Evolutionary conservation across 495 filamentous ascomycete genomes (phyloP).

Genomic region (Penicillium odoratum): DNA sequence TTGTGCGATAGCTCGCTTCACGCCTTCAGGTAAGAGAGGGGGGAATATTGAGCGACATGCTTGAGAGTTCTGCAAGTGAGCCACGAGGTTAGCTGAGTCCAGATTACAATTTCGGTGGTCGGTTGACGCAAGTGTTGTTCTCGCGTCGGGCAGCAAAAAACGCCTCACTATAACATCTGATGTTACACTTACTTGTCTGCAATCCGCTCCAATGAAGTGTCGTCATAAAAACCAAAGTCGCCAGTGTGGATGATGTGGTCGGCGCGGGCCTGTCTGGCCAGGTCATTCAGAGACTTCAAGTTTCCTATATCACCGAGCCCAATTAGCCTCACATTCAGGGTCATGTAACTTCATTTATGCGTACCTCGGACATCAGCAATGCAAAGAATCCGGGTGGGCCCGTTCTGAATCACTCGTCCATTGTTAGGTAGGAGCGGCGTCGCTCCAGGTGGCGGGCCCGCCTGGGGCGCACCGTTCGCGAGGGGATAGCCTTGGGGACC

Average conservation of each 20-base stretch:
- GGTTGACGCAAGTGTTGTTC: slow-evolving; percentile 4
- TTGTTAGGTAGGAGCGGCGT: slow-evolving; percentile 63
- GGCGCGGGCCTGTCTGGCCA: slow-evolving; percentile 88
- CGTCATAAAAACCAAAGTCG: slow-evolving; percentile 99
- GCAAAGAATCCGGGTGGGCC: slow-evolving; percentile 83
- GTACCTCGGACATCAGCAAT: slow-evolving; percentile 97
- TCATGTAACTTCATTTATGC: slow-evolving; percentile 9
- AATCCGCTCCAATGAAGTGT: slow-evolving; percentile 92
- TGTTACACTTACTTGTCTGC: slow-evolving; percentile 84
- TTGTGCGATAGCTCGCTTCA: slow-evolving; percentile 82
- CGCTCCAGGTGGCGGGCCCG: slow-evolving; percentile 51
- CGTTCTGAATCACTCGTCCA: slow-evolving; percentile 77
- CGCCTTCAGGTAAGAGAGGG: slow-evolving; percentile 79
- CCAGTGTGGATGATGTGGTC: slow-evolving; percentile 98
- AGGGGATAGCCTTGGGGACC: slow-evolving; percentile 52
- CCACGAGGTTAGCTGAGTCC: slow-evolving; percentile 18
- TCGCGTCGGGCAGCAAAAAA: slow-evolving; percentile 16
- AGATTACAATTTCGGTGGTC: slow-evolving; percentile 5
- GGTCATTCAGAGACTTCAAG: slow-evolving; percentile 90
- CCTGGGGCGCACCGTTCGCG: slow-evolving; percentile 42
- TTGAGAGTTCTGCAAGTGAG: slow-evolving; percentile 74
- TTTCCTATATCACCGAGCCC: slow-evolving; percentile 63
- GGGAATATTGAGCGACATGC: slow-evolving; percentile 98
- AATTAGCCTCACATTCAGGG: slow-evolving; percentile 15
- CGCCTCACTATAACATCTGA: background rate